Conservation (phyloP, 2,329 filamentous ascomycete genomes). For the Fusarium fracticaudum region DNA sequence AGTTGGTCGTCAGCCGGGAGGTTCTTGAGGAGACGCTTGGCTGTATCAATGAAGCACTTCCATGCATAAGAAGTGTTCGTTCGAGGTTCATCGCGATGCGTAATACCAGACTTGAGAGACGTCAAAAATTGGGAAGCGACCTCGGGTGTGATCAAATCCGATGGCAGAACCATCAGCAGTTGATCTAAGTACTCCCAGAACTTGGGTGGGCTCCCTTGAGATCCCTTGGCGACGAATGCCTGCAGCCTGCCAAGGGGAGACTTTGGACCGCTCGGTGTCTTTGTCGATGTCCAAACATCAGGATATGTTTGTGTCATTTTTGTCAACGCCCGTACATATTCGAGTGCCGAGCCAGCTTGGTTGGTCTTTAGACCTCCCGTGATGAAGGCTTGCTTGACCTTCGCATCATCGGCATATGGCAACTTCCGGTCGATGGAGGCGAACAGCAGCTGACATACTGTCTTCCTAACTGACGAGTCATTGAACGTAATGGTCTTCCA, state of each 20-base stretch:
- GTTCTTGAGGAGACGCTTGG: conserved; percentile 61
- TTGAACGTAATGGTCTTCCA: conserved; percentile 74
- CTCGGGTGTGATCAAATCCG: conserved; percentile 54
- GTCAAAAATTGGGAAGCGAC: conserved; percentile 70
- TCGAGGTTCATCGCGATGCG: conserved; percentile 77
- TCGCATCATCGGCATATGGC: conserved; percentile 59
- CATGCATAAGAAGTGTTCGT: conserved; percentile 76
- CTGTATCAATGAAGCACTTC: conserved; percentile 76
- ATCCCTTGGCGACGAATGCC: conserved; percentile 82
- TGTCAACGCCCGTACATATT: conserved; percentile 74
- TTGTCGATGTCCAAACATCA: conserved; percentile 75
- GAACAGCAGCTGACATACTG: conserved; percentile 61
- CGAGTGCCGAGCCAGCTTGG: conserved; percentile 78
- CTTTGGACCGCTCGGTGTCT: conserved; percentile 57
- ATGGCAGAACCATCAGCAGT: conserved; percentile 70
- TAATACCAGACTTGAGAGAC: conserved; percentile 76
- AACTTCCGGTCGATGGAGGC: conserved; percentile 59
- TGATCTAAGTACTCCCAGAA: conserved; percentile 78
- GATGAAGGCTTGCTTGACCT: conserved; percentile 70
- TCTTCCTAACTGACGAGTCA: conserved; percentile 63
- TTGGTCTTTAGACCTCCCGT: conserved; percentile 76
- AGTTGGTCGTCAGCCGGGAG: conserved; percentile 58
- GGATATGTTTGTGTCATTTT: conserved; percentile 72
- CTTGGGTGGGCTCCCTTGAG: conserved; percentile 75
- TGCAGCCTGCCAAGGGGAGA: conserved; percentile 67